Conservation (phyloP, 805 yeast genomes). For the Saccharomycopsis selenospora region DNA sequence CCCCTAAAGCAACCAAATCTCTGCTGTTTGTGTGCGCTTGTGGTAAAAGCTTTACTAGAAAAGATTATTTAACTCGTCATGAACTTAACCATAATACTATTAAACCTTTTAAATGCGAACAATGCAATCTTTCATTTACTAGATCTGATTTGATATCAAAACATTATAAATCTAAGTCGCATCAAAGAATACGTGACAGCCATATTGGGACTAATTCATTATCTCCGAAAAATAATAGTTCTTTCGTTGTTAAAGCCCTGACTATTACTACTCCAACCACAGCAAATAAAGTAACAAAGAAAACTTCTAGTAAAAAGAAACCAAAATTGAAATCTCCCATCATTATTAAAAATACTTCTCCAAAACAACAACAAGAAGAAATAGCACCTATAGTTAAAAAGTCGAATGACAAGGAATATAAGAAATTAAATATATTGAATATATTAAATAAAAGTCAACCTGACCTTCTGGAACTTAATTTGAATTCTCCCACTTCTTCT, state of each 20-base stretch:
- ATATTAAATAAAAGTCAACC: conserved; percentile 1
- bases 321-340: neutral
- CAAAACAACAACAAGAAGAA: no score
- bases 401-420: no score
- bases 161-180: conserved; percentile 18
- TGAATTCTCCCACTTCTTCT: neutral
- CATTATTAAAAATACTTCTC: neutral
- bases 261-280: neutral
- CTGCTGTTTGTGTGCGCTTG: conserved; percentile 20
- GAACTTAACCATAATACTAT: conserved; percentile 16
- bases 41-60: conserved; percentile 25
- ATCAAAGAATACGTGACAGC: conserved; percentile 11
- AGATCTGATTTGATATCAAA: conserved; percentile 18
- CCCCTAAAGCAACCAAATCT: neutral
- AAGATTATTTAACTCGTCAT: conserved; percentile 20
- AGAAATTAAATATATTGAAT: neutral
- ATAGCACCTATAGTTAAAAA: no score
- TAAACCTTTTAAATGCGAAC: conserved; percentile 18
- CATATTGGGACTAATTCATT: no score
- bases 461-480: neutral
- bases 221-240: no score
- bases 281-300: neutral
- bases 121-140: conserved; percentile 17
- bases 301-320: neutral
- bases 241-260: no score